Conservation (phyloP, 2,329 filamentous ascomycete genomes). For the Plenodomus lindquistii region DNA sequence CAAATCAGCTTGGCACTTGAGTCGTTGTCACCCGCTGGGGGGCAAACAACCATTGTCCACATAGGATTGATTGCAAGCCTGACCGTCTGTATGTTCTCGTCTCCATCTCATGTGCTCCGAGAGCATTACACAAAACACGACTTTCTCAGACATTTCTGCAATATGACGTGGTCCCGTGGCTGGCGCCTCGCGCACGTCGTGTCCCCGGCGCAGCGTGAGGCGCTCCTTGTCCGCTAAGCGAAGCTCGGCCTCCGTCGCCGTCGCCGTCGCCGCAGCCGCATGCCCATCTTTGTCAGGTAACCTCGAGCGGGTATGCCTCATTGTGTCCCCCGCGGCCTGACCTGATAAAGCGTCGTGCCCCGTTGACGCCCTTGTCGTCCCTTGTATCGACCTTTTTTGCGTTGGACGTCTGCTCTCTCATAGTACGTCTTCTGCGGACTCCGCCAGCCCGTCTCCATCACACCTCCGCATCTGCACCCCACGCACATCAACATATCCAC, state of each 20-base stretch:
- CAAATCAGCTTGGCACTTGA: too few species aligned
- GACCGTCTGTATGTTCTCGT: too few species aligned
- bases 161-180: constrained; percentile 33
- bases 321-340: constrained; percentile 8
- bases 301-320: constrained; percentile 13
- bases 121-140: neutral
- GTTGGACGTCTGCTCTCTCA: constrained; percentile 5
- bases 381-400: neutral
- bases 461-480: constrained; percentile 11
- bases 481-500: constrained; percentile 22
- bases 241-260: constrained; percentile 13
- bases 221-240: constrained; percentile 24
- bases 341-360: constrained; percentile 17
- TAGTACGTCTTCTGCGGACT: constrained; percentile 4
- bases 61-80: neutral
- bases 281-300: constrained; percentile 15
- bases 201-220: constrained; percentile 20
- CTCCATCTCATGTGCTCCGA: too few species aligned
- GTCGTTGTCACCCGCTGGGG: neutral
- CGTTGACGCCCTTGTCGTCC: constrained; percentile 5
- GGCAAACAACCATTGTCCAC: neutral
- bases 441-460: constrained; percentile 4
- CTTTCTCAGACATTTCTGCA: neutral
- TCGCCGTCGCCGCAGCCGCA: constrained; percentile 8
- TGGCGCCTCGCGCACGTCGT: constrained; percentile 19